phyloP scores from a whole-genome alignment of 2,329 filamentous ascomycete species.

The Xylariales sp. region DNA sequence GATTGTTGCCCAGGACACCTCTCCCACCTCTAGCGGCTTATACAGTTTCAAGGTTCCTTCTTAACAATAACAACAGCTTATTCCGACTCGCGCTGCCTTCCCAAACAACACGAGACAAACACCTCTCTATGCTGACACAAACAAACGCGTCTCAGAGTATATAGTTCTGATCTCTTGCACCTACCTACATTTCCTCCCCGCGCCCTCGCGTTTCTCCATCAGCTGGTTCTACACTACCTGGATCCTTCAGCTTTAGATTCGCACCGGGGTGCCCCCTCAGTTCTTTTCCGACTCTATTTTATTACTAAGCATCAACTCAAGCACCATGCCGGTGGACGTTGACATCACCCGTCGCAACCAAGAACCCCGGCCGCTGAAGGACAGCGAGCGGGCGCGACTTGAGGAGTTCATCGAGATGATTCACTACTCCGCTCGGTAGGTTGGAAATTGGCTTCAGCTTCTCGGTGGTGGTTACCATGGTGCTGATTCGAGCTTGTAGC shows the following conservation, averaged over 20 bases:
- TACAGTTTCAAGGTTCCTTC: constrained; percentile 18
- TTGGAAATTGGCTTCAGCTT: constrained; percentile 27
- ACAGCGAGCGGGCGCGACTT: constrained; percentile 82
- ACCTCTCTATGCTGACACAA: constrained; percentile 19
- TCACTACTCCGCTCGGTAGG: constrained; percentile 92
- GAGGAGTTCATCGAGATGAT: constrained; percentile 95
- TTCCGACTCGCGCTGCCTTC: constrained; percentile 24
- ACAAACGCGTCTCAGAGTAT: constrained; percentile 25
- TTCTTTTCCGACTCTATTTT: constrained; percentile 1
- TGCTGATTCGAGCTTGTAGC: constrained; percentile 59
- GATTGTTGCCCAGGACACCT: constrained; percentile 29
- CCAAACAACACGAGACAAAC: constrained; percentile 21
- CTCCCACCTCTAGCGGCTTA: constrained; percentile 21
- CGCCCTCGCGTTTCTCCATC: constrained; percentile 1
- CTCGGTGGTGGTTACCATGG: neutral
- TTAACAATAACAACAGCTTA: constrained; percentile 1
- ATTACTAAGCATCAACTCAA: neutral
- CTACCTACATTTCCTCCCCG: constrained; percentile 20
- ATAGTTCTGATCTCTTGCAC: constrained; percentile 5
- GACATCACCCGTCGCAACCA: constrained; percentile 89
- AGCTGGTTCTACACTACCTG: constrained; percentile 2
- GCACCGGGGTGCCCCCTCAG: neutral
- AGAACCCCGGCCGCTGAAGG: constrained; percentile 81
- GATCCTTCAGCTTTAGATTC: constrained; percentile 1
- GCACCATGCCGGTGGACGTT: constrained; percentile 66